phyloP scores from a whole-genome alignment of 2,329 filamentous ascomycete genomes.

The Hypoxylon sp. region DNA sequence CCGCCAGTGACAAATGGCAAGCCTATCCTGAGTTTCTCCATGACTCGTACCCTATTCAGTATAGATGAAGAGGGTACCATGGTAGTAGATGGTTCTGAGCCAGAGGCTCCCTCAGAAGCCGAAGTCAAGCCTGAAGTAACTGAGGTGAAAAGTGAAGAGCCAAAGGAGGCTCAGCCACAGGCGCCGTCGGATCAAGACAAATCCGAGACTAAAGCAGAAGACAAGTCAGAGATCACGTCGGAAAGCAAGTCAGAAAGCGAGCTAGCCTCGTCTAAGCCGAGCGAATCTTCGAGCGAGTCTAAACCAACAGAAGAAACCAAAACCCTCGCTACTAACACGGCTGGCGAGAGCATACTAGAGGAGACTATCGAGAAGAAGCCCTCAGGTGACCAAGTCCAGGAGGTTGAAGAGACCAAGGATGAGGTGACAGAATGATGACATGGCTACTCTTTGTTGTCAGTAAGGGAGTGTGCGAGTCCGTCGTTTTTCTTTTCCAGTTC shows the following conservation, averaged over 20 bases:
- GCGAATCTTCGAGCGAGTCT: conserved; percentile 33
- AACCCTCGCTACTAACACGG: conserved; percentile 52
- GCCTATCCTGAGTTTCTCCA: conserved; percentile 63
- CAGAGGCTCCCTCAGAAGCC: conserved; percentile 23
- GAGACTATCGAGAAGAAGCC: conserved; percentile 53
- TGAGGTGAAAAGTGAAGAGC: conserved; percentile 24
- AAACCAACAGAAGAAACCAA: conserved; percentile 50
- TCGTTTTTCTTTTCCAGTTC: conserved; percentile 38
- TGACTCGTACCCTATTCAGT: conserved; percentile 66
- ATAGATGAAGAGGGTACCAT: conserved; percentile 67
- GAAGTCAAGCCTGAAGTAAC: conserved; percentile 35
- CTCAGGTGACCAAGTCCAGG: conserved; percentile 50
- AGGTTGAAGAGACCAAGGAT: conserved; percentile 49
- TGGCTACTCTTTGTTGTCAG: conserved; percentile 17
- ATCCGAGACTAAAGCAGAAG: conserved; percentile 19
- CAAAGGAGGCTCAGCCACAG: conserved; percentile 22
- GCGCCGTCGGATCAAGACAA: conserved; percentile 22
- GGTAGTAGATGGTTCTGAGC: conserved; percentile 54
- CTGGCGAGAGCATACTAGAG: conserved; percentile 53
- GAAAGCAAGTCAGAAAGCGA: conserved; percentile 22
- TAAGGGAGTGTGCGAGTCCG: conserved; percentile 17
- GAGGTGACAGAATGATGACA: conserved; percentile 48
- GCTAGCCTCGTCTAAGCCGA: conserved; percentile 20
- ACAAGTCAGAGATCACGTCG: conserved; percentile 4
- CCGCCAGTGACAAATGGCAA: conserved; percentile 53